phyloP scores from a whole-genome alignment of 1,284 basidiomycete genomes.

The Boletus sp. region DNA sequence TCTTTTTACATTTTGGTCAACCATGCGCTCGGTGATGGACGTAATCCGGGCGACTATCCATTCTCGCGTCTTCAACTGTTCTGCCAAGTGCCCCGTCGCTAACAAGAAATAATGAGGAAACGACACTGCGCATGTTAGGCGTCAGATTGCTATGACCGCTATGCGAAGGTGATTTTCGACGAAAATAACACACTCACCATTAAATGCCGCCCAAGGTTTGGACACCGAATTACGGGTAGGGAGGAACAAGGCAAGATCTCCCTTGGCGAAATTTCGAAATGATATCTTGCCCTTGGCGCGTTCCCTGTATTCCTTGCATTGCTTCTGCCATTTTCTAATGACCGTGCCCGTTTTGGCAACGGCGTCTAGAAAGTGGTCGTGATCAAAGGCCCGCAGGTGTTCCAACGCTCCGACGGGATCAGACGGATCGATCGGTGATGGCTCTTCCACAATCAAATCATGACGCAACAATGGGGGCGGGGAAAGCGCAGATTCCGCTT shows the following conservation, averaged over 20 bases:
- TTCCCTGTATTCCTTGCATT: constrained; percentile 93
- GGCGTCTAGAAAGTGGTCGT: constrained; percentile 82
- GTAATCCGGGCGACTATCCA: constrained; percentile 96
- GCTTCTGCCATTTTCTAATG: constrained; percentile 96
- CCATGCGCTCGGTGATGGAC: constrained; percentile 84
- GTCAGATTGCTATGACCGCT: neutral
- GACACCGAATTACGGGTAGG: constrained; percentile 92
- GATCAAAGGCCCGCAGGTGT: constrained; percentile 73
- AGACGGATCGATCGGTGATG: constrained; percentile 71
- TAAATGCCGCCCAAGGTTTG: constrained; percentile 98
- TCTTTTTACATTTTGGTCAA: constrained; percentile 69
- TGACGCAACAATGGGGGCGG: constrained; percentile 50
- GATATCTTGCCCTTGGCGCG: constrained; percentile 92
- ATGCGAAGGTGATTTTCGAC: constrained; percentile 2
- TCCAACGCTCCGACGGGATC: constrained; percentile 72
- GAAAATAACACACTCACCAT: constrained; percentile 55
- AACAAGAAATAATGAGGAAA: constrained; percentile 98
- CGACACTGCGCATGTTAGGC: constrained; percentile 60
- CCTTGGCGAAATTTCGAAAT: constrained; percentile 90
- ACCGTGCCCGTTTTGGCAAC: constrained; percentile 80
- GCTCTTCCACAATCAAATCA: constrained; percentile 62
- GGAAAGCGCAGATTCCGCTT: constrained; percentile 51
- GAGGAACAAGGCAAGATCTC: constrained; percentile 93
- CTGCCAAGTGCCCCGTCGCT: constrained; percentile 80
- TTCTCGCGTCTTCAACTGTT: constrained; percentile 85